A percentile compares a stretch with the other conserved stretches of the same genome.
phyloP scores from a whole-genome alignment of 2,329 filamentous ascomycete genomes.

The Colletotrichum sp. region DNA sequence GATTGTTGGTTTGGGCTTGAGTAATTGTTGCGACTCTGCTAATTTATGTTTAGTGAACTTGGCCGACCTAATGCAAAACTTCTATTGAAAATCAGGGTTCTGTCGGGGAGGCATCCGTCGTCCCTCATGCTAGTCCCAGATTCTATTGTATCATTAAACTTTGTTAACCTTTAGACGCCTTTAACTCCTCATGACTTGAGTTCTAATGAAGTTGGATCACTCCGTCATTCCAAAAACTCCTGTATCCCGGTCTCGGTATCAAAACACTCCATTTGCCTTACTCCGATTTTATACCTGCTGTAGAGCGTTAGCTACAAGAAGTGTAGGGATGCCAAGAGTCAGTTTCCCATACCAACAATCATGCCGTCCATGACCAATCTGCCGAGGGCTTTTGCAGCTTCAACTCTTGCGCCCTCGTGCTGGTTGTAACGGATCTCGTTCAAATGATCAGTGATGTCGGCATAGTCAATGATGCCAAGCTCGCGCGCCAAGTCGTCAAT shows the following conservation, averaged over 20 bases:
- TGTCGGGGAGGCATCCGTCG: background rate
- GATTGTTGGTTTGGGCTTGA: background rate
- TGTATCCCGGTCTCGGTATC: background rate
- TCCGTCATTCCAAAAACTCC: fast-evolving
- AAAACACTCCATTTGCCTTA: background rate
- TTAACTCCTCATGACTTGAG: background rate
- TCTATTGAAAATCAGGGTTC: fast-evolving
- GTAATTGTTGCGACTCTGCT: background rate
- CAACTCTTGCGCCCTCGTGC: background rate
- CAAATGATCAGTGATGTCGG: background rate
- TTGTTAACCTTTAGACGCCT: fast-evolving
- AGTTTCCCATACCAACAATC: background rate
- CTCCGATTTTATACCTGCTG: background rate
- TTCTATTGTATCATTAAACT: fast-evolving
- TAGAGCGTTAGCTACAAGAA: fast-evolving
- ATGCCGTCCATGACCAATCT: fast-evolving
- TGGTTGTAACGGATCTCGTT: background rate
- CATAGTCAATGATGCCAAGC: background rate
- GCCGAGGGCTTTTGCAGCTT: fast-evolving
- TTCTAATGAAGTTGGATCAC: background rate
- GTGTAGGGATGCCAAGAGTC: fast-evolving
- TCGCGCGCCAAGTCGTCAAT: fast-evolving
- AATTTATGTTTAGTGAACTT: background rate
- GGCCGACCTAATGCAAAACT: fast-evolving
- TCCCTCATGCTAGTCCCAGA: fast-evolving